These are phyloP conservation scores for Cercospora citrullina DNA, from an alignment of 2,329 filamentous ascomycete genomes.

Conservation along the genomic window DNA sequence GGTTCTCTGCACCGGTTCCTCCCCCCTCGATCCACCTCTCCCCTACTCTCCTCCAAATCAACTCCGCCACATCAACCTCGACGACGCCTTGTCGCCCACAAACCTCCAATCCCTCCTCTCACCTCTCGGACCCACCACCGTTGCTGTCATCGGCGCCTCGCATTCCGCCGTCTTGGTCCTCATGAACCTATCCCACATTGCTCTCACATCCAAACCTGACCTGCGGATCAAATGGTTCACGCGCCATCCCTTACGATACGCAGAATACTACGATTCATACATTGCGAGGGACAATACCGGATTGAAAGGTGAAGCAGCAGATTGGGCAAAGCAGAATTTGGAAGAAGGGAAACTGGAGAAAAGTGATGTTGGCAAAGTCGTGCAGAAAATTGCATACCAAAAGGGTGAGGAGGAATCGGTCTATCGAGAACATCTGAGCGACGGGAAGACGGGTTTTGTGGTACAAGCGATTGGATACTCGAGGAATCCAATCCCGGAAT, in stretches of 20 bases:
- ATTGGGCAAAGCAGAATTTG: constrained; percentile 60
- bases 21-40: constrained; percentile 49
- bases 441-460: constrained; percentile 49
- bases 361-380: constrained; percentile 50
- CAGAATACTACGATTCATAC: constrained; percentile 63
- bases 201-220: constrained; percentile 52
- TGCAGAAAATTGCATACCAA: constrained; percentile 42
- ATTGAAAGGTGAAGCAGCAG: constrained; percentile 61
- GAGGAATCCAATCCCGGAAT: constrained; percentile 51
- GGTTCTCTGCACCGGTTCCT: constrained; percentile 61
- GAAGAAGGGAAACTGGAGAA: constrained; percentile 52
- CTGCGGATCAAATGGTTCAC: constrained; percentile 63
- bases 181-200: constrained; percentile 59
- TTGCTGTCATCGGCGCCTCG: constrained; percentile 62
- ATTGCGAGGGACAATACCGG: constrained; percentile 66
- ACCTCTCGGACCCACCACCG: constrained; percentile 43
- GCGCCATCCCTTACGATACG: constrained; percentile 61
- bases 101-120: constrained; percentile 46
- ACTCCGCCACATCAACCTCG: constrained; percentile 53
- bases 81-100: constrained; percentile 57
- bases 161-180: constrained; percentile 65
- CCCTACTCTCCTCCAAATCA: constrained; percentile 43
- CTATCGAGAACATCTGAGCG: constrained; percentile 51
- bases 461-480: constrained; percentile 63
- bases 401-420: constrained; percentile 52